Percentiles rank a stretch among this genome's conserved stretches.
Conservation (phyloP, 2,329 filamentous ascomycete species). For the Nigrospora sphaerica region DNA sequence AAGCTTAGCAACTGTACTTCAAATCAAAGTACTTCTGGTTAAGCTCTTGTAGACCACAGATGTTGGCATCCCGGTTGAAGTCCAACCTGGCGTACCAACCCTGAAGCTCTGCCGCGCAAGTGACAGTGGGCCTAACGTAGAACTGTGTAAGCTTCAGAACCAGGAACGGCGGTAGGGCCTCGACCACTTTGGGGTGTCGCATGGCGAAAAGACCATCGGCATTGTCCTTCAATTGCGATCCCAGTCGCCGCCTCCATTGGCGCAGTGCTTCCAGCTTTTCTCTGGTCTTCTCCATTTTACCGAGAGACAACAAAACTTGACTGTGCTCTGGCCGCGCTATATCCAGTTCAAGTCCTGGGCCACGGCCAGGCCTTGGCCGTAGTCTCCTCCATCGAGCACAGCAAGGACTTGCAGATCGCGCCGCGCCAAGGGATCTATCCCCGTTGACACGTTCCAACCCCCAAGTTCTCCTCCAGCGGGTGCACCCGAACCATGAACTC, state of each 20-base stretch:
- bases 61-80: background rate
- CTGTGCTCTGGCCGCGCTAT: slow-evolving; percentile 1
- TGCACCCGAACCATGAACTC: slow-evolving; percentile 6
- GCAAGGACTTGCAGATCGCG: slow-evolving; percentile 15
- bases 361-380: slow-evolving; percentile 13
- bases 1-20: background rate
- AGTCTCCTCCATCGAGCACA: slow-evolving; percentile 16
- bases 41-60: background rate
- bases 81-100: background rate
- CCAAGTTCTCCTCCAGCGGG: slow-evolving; percentile 7
- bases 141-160: background rate
- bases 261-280: background rate
- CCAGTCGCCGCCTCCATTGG: background rate
- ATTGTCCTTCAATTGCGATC: no score
- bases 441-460: background rate
- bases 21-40: background rate
- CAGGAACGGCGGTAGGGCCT: background rate
- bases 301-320: background rate
- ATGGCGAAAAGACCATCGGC: background rate
- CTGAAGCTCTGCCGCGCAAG: background rate
- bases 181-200: background rate
- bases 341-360: slow-evolving; percentile 6
- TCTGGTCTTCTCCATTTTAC: background rate
- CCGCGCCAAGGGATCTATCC: slow-evolving; percentile 5
- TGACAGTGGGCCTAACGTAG: background rate